These are phyloP conservation scores for Mortierella hygrophila DNA, from an alignment of 192 early-diverging fungal genomes.

Conservation along the genomic window DNA sequence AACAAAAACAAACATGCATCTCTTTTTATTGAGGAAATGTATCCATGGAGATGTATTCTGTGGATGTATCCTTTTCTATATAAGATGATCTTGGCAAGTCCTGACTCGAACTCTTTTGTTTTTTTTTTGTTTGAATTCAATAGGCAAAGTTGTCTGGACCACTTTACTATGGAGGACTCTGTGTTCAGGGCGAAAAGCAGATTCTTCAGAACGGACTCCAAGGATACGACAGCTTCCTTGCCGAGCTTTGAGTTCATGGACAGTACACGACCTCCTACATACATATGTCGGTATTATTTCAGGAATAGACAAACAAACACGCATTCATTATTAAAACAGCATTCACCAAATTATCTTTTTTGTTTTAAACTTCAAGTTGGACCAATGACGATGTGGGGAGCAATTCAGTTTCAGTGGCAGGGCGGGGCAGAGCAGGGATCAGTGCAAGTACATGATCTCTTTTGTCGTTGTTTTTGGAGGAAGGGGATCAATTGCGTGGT, in stretches of 20 bases:
- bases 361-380: no score
- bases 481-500: no score
- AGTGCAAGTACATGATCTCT: no score
- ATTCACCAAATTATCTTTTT: no score
- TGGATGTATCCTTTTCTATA: not conserved
- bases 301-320: no score
- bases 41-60: not conserved
- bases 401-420: no score
- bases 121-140: not conserved
- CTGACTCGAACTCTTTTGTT: not conserved
- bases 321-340: no score
- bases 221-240: constrained; percentile 19
- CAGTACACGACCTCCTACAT: no score
- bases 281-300: no score
- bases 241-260: constrained; percentile 18
- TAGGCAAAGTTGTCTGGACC: constrained; percentile 42
- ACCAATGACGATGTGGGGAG: no score
- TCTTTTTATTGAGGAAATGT: not conserved
- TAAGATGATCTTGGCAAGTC: not conserved
- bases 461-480: no score
- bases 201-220: constrained; percentile 48
- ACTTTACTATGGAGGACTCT: constrained; percentile 46
- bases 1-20: not conserved
- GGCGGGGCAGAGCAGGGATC: no score
- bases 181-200: constrained; percentile 51